Evolutionary conservation across 345 rosid genomes (phyloP).

Genomic region (Moricandia moricandioides): DNA sequence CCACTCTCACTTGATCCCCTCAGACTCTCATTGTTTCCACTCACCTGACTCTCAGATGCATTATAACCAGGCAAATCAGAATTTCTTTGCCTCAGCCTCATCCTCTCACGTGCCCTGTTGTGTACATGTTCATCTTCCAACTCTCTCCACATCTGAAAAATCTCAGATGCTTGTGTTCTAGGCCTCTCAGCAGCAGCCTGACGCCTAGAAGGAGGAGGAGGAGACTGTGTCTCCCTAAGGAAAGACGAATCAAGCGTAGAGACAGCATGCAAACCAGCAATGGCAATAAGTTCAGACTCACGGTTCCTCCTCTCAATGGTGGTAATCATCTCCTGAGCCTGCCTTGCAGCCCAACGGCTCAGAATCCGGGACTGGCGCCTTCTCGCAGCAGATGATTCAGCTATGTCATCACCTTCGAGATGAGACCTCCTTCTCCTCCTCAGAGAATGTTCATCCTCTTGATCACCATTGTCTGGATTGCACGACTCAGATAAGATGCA

Average conservation of each 20-base stretch:
- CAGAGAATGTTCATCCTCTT: background rate
- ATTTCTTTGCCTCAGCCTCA: background rate
- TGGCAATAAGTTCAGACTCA: background rate
- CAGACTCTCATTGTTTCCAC: background rate
- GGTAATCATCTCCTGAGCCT: slow-evolving; percentile 14
- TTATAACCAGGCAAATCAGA: too few relatives aligned
- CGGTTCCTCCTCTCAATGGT: slow-evolving; percentile 12
- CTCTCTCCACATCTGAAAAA: slow-evolving; percentile 12
- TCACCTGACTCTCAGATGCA: background rate
- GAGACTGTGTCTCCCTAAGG: slow-evolving; percentile 4
- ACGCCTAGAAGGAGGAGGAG: background rate
- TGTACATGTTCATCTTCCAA: slow-evolving; percentile 4
- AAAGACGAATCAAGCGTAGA: slow-evolving; percentile 3
- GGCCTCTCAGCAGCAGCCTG: background rate
- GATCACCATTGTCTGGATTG: background rate
- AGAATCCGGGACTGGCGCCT: background rate
- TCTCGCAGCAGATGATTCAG: slow-evolving; percentile 6
- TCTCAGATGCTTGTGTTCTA: background rate
- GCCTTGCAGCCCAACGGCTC: slow-evolving; percentile 9
- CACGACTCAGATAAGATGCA: background rate
- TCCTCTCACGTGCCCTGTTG: slow-evolving; percentile 3
- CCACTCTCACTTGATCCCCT: slow-evolving; percentile 12
- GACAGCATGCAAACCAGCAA: slow-evolving; percentile 12
- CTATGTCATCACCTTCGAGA: background rate
- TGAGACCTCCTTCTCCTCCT: background rate